A percentile compares a stretch with the other conserved stretches of the same genome.
Conservation (phyloP, 2,329 filamentous ascomycete genomes). For the Colletotrichum sp. region DNA sequence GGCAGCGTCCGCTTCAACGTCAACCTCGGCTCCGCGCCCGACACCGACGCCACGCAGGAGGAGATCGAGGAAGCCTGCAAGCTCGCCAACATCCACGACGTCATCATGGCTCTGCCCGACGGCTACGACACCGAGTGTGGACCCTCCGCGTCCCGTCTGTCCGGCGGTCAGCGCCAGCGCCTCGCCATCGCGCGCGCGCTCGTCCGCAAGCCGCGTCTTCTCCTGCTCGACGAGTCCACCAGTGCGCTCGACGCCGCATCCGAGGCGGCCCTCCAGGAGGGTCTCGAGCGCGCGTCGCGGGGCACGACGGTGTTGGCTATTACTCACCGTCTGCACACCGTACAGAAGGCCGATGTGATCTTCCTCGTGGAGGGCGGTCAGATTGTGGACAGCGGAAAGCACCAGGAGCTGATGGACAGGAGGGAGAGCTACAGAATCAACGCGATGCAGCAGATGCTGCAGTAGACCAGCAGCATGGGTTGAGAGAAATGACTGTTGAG, state of each 20-base stretch:
- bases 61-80: constrained; percentile 72
- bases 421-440: constrained; percentile 33
- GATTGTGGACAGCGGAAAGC: constrained; percentile 42
- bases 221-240: constrained; percentile 84
- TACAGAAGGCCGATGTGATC: constrained; percentile 62
- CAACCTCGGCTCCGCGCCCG: constrained; percentile 58
- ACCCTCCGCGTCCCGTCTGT: constrained; percentile 76
- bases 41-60: constrained; percentile 56
- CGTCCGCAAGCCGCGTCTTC: constrained; percentile 71
- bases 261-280: constrained; percentile 69
- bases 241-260: constrained; percentile 77
- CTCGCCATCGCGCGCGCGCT: constrained; percentile 80
- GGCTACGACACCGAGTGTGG: constrained; percentile 72
- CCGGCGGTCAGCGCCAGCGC: constrained; percentile 81
- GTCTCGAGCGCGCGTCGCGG: constrained; percentile 61
- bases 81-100: constrained; percentile 74
- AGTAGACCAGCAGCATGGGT: background rate
- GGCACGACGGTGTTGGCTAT: constrained; percentile 64
- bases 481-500: background rate
- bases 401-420: constrained; percentile 30
- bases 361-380: constrained; percentile 54
- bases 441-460: constrained; percentile 36
- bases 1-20: constrained; percentile 63
- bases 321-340: constrained; percentile 62
- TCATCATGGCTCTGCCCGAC: constrained; percentile 64